These are phyloP conservation scores for Pyrus bretschneideri DNA, from an alignment of 306 rosid species.

Conservation along the genomic window DNA sequence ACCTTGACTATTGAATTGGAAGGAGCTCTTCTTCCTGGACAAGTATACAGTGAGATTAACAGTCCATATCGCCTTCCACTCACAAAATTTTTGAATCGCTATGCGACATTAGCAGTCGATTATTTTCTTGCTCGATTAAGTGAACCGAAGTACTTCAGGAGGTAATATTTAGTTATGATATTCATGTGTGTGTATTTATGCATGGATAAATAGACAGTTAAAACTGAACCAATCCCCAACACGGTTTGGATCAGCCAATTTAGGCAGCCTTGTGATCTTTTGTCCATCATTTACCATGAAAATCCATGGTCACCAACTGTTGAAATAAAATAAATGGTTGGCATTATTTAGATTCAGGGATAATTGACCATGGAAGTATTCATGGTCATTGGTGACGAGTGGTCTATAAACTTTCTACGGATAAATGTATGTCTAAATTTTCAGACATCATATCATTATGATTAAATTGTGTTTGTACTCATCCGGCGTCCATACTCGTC, in stretches of 20 bases:
- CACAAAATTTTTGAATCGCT: slow-evolving; percentile 86
- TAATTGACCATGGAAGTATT: background rate
- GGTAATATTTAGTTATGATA: slow-evolving; percentile 43
- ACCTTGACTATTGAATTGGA: slow-evolving; percentile 97
- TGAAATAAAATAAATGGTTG: background rate
- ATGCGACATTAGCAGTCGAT: slow-evolving; percentile 78
- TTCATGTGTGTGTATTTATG: background rate
- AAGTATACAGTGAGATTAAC: slow-evolving; percentile 90
- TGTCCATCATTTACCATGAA: background rate
- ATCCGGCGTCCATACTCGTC: background rate
- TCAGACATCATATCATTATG: background rate
- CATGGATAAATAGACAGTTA: background rate
- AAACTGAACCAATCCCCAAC: background rate
- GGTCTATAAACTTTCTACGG: background rate
- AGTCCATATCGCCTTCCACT: slow-evolving; percentile 96
- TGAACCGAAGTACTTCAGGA: slow-evolving; percentile 91
- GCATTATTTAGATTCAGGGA: background rate
- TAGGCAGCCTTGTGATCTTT: background rate
- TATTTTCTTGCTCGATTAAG: slow-evolving; percentile 88
- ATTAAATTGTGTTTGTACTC: background rate
- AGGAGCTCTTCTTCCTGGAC: slow-evolving; percentile 96
- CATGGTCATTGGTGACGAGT: background rate
- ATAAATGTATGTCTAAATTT: background rate
- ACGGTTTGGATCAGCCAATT: background rate
- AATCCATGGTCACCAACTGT: background rate